Evolutionary conservation across 2,329 filamentous ascomycete genomes (phyloP).

Genomic region (Fusarium decemcellulare): DNA sequence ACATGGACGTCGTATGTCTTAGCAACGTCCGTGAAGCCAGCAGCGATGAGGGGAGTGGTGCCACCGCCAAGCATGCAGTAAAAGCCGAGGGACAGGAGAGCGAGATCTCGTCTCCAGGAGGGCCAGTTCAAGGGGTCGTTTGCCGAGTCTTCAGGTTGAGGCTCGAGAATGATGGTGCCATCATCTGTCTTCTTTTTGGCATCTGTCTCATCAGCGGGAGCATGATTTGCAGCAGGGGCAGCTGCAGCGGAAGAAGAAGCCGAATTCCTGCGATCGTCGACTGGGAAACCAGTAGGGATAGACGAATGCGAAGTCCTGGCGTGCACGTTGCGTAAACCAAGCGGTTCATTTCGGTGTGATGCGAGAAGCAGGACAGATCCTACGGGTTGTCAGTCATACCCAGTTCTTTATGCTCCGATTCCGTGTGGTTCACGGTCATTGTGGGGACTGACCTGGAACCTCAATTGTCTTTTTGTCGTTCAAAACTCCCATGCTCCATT

Average conservation of each 20-base stretch:
- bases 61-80: constrained; percentile 96
- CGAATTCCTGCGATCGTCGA: constrained; percentile 52
- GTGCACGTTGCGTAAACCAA: constrained; percentile 71
- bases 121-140: constrained; percentile 98
- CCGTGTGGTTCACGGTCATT: neutral
- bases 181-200: constrained; percentile 84
- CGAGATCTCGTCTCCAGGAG: constrained; percentile 82
- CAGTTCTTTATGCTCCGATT: neutral
- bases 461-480: constrained; percentile 87
- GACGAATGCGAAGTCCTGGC: constrained; percentile 72
- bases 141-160: constrained; percentile 89
- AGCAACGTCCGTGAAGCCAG: constrained; percentile 89
- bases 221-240: constrained; percentile 16
- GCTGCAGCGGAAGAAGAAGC: constrained; percentile 29
- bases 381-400: constrained; percentile 47
- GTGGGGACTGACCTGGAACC: constrained; percentile 77
- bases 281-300: constrained; percentile 62
- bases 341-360: constrained; percentile 68
- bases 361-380: constrained; percentile 72
- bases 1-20: constrained; percentile 74
- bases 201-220: constrained; percentile 43
- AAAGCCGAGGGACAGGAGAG: constrained; percentile 86
- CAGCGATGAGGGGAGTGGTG: constrained; percentile 90
- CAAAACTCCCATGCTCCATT: constrained; percentile 83
- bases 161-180: constrained; percentile 88